These are phyloP conservation scores for Margaritispora aquatica DNA, from an alignment of 495 filamentous ascomycete species.

Conservation along the genomic window DNA sequence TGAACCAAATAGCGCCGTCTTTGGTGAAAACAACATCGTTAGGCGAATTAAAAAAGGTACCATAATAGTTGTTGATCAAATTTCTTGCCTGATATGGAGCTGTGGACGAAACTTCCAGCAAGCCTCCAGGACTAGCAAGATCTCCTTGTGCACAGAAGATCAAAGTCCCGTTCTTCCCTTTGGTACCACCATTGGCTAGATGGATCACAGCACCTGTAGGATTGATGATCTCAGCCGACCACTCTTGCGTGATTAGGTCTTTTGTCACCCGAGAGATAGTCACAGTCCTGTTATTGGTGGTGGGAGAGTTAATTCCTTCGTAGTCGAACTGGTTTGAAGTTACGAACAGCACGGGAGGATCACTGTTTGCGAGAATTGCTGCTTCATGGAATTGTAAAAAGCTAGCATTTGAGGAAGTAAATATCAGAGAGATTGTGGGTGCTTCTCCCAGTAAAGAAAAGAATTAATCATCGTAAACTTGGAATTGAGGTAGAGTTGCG, in stretches of 20 bases:
- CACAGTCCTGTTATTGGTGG: neutral
- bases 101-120: slow-evolving; percentile 37
- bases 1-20: slow-evolving; percentile 54
- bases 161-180: slow-evolving; percentile 24
- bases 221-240: neutral
- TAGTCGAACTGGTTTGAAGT: neutral
- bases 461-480: neutral
- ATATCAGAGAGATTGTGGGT: neutral
- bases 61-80: slow-evolving; percentile 41
- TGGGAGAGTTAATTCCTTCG: neutral
- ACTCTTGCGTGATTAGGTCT: neutral
- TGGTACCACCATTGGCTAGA: slow-evolving; percentile 13
- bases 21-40: slow-evolving; percentile 46
- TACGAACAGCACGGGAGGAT: neutral
- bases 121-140: slow-evolving; percentile 30
- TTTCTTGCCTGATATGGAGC: slow-evolving; percentile 16
- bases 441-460: neutral
- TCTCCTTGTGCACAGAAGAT: slow-evolving; percentile 45
- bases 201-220: neutral
- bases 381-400: neutral
- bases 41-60: slow-evolving; percentile 53
- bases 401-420: neutral
- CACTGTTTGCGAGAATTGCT: neutral
- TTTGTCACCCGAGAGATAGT: neutral
- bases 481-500: neutral